Evolutionary conservation across 345 rosid genomes (phyloP), one percentile per base, ranked within the genome.

Genomic region (Aquilaria yunnanensis): DNA sequence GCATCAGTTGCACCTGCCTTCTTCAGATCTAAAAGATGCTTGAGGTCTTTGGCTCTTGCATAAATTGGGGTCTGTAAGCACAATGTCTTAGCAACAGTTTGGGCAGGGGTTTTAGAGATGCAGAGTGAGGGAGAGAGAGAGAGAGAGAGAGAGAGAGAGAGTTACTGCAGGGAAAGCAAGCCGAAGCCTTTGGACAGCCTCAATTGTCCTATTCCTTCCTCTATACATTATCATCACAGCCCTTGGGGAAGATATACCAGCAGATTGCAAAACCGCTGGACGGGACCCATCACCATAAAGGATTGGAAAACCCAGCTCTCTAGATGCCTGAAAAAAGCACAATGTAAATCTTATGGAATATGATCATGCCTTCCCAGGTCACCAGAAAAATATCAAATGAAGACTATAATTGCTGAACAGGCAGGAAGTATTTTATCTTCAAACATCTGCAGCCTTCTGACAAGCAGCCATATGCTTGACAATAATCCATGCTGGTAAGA

Each of bases 141-240:
- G n/a, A n/a, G n/a, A n/a, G n/a, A n/a, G n/a, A n/a, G n/a, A n/a
- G n/a, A n/a, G 70, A 12, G 58, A 72, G 67, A 57, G 60, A 37
- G 53, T 65, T 78, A 85, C 96, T 51, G 72, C 82, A 2, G 99
- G 96, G 74, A 86, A 94, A 65, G 97, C 92, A 60, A 88, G 90
- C 30, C 92, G 89, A 57, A 94, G 95, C 78, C 96, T 82, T 72
- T 85, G 77, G 63, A 90, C 97, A 59, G 97, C 95, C 71, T 90
- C 97, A 11, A 77, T 63, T 32, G 96, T 82, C 75, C 81, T 86
- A 75, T 82, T 82, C 83, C 64, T 86, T 60, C 86, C 97, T 30
- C 85, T 85, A 78, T 90, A 86, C 91, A 90, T 90, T 65, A 93
- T 78, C 96, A 93, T 79, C 65, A 93, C 85, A 60, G 99, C 97